A percentile compares a stretch with the other conserved stretches of the same genome.
phyloP scores from a whole-genome alignment of 2,329 filamentous ascomycete genomes.

The Venturia nashicola region DNA sequence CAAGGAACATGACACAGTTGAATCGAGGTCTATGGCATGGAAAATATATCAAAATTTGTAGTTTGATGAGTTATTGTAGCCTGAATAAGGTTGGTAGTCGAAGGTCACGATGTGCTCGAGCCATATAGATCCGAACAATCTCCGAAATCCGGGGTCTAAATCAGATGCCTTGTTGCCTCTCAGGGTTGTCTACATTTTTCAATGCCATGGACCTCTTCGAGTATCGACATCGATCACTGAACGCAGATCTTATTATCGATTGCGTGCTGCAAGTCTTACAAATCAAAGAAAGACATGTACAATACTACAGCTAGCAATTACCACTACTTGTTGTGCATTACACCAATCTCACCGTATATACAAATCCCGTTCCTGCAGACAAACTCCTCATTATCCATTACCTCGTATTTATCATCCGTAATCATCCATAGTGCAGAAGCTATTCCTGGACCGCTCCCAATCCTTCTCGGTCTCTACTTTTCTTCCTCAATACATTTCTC shows the following conservation, averaged over 20 bases:
- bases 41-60: neutral
- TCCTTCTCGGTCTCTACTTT: neutral
- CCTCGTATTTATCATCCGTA: neutral
- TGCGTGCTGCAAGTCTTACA: neutral
- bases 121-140: neutral
- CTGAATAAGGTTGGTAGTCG: neutral
- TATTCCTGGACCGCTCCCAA: neutral
- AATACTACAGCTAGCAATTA: neutral
- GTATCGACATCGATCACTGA: too few species aligned
- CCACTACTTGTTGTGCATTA: too few species aligned
- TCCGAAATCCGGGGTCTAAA: neutral
- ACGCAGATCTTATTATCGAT: too few species aligned
- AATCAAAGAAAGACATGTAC: neutral
- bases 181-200: too few species aligned
- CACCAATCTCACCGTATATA: neutral
- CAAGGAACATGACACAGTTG: neutral
- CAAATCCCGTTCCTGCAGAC: neutral
- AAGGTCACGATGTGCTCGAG: too few species aligned
- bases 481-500: constrained; percentile 6
- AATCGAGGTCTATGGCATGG: neutral
- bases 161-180: too few species aligned
- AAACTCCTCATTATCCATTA: neutral
- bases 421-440: neutral
- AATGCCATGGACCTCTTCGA: too few species aligned
- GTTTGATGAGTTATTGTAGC: neutral